Percentiles rank a stretch among this genome's conserved stretches.
phyloP scores from a whole-genome alignment of 2,329 filamentous ascomycete genomes.

The Ploettnerulaceae sp. region DNA sequence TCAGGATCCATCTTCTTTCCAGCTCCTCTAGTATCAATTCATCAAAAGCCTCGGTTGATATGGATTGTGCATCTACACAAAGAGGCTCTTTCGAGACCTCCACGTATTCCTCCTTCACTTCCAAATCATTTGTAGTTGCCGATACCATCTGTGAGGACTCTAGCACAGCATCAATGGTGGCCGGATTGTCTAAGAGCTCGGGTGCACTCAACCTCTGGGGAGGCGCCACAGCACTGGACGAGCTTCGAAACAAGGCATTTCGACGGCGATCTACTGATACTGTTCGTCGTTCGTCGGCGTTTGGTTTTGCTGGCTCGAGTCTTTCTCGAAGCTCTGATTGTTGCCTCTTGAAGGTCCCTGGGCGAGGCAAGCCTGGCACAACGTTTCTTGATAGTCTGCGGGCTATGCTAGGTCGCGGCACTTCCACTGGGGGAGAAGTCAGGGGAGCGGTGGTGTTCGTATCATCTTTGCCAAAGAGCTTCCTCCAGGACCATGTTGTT shows the following conservation, averaged over 20 bases:
- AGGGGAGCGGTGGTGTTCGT: constrained; percentile 9
- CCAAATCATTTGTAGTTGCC: constrained; percentile 17
- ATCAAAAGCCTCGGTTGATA: constrained; percentile 44
- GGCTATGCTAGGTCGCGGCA: constrained; percentile 25
- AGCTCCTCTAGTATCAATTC: constrained; percentile 72
- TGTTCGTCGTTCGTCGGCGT: constrained; percentile 64
- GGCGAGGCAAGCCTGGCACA: constrained; percentile 71
- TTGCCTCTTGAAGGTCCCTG: constrained; percentile 76
- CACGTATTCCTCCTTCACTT: constrained; percentile 27
- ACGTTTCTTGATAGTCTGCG: constrained; percentile 48
- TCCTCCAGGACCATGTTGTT: constrained; percentile 32
- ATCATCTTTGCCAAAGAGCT: constrained; percentile 31
- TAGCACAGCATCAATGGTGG: constrained; percentile 22
- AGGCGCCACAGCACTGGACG: constrained; percentile 21
- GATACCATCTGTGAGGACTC: constrained; percentile 15
- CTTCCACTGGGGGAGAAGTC: constrained; percentile 19
- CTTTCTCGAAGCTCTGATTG: constrained; percentile 74
- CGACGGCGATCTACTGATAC: constrained; percentile 56
- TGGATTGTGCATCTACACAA: constrained; percentile 27
- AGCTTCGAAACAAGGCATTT: constrained; percentile 22
- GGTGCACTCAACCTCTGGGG: constrained; percentile 30
- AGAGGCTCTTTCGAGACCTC: constrained; percentile 27
- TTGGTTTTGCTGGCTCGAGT: constrained; percentile 60
- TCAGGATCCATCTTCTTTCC: constrained; percentile 88
- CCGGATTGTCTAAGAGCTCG: constrained; percentile 27